Evolutionary conservation across 2,329 filamentous ascomycete species (phyloP).

Genomic region (Trichoderma harzianum): DNA sequence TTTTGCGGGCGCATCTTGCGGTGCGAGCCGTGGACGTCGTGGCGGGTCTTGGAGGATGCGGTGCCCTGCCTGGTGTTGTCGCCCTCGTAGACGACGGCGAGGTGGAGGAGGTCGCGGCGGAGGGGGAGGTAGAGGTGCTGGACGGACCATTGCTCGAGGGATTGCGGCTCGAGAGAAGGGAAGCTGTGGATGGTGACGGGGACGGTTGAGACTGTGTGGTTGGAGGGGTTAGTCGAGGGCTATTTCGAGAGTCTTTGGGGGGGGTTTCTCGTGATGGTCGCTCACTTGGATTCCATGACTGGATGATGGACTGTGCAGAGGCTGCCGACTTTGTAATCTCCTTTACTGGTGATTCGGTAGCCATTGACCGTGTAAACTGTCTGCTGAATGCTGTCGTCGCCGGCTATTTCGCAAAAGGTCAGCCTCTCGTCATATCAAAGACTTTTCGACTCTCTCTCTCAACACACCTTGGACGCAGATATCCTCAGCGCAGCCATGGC

Average conservation of each 20-base stretch:
- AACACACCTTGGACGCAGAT: constrained; percentile 38
- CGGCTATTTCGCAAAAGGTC: background rate
- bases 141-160: constrained; percentile 72
- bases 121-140: constrained; percentile 85
- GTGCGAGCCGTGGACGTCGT: constrained; percentile 78
- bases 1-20: constrained; percentile 85
- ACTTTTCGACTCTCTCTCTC: background rate
- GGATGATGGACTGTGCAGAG: constrained; percentile 34
- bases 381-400: constrained; percentile 39
- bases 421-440: background rate
- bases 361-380: constrained; percentile 53
- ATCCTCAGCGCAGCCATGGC: constrained; percentile 50
- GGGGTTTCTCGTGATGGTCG: background rate
- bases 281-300: constrained; percentile 47
- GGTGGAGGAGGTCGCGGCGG: constrained; percentile 86
- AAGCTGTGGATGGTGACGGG: constrained; percentile 86
- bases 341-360: constrained; percentile 47
- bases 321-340: constrained; percentile 35
- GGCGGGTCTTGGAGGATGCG: constrained; percentile 75
- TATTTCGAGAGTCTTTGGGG: background rate
- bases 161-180: constrained; percentile 78
- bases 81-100: constrained; percentile 88
- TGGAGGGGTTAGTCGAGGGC: background rate
- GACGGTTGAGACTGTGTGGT: constrained; percentile 55
- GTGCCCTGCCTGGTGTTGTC: constrained; percentile 85